Conservation (phyloP, 306 rosid genomes). For the Vachellia pachyceras region DNA sequence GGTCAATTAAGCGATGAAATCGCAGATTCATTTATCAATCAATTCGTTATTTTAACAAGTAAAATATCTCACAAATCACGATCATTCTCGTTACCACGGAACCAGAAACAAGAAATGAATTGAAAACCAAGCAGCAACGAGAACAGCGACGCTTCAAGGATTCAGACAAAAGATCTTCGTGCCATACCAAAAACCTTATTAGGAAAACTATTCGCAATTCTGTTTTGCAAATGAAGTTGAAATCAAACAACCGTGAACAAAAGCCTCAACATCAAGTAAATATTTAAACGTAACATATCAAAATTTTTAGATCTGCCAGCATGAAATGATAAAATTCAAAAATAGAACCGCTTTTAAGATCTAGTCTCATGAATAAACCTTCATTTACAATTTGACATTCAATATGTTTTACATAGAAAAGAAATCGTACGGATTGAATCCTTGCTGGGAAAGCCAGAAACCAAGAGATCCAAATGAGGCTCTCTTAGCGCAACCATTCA, state of each 20-base stretch:
- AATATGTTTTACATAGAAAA: background rate
- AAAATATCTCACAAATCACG: background rate
- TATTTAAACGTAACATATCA: background rate
- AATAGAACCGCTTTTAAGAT: slow-evolving; percentile 14
- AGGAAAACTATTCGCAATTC: background rate
- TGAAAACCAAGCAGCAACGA: background rate
- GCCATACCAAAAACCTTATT: background rate
- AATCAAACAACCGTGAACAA: slow-evolving; percentile 15
- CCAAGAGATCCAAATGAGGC: slow-evolving; percentile 9
- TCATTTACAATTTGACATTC: background rate
- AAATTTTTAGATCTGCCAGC: slow-evolving; percentile 2
- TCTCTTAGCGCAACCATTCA: background rate
- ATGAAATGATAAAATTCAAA: background rate
- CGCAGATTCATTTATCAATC: slow-evolving; percentile 5
- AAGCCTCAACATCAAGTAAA: background rate
- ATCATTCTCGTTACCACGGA: background rate
- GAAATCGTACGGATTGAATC: background rate
- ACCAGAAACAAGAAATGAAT: background rate
- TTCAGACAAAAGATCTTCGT: slow-evolving; percentile 16
- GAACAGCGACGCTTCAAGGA: background rate
- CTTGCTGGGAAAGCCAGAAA: background rate
- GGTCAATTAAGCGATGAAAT: slow-evolving; percentile 9
- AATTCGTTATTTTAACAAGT: background rate
- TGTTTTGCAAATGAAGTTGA: slow-evolving; percentile 1
- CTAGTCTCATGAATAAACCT: background rate